Percentiles rank a stretch among this genome's conserved stretches.
Evolutionary conservation across 2,329 filamentous ascomycete genomes (phyloP).

Genomic region (Beauveria sp.): DNA sequence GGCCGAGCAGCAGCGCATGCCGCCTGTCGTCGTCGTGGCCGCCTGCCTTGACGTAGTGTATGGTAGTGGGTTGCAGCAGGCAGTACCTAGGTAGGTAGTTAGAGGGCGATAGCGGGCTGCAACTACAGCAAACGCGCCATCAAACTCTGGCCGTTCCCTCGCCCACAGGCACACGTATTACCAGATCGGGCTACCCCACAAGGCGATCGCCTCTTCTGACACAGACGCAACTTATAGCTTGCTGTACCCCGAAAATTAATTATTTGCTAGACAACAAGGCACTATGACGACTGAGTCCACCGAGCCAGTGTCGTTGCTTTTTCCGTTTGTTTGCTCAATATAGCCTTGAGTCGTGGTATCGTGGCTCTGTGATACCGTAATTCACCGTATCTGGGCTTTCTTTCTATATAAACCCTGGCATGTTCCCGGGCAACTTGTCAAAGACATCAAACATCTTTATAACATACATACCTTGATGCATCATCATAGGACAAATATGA

Average conservation of each 20-base stretch:
- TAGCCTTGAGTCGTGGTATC: neutral
- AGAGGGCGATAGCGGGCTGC: too few relatives aligned
- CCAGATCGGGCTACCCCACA: neutral
- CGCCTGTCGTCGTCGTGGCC: conserved; percentile 64
- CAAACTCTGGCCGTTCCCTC: too few relatives aligned
- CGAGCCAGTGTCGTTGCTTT: neutral
- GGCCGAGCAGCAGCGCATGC: conserved; percentile 28
- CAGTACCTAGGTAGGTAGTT: too few relatives aligned
- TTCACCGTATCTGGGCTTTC: neutral
- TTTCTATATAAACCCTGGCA: neutral
- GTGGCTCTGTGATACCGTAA: neutral
- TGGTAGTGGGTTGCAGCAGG: too few relatives aligned
- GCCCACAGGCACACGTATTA: neutral
- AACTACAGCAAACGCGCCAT: too few relatives aligned
- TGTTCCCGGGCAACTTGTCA: neutral
- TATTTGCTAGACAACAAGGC: neutral
- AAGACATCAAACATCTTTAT: neutral
- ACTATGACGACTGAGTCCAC: neutral
- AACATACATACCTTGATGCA: neutral
- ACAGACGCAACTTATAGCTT: neutral
- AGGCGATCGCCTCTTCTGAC: neutral
- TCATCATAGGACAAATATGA: neutral
- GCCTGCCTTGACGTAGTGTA: conserved; percentile 49
- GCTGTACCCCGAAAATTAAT: neutral
- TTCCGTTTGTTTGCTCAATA: neutral